phyloP scores from a whole-genome alignment of 1,284 basidiomycete species.

The Pterulicium gracile region DNA sequence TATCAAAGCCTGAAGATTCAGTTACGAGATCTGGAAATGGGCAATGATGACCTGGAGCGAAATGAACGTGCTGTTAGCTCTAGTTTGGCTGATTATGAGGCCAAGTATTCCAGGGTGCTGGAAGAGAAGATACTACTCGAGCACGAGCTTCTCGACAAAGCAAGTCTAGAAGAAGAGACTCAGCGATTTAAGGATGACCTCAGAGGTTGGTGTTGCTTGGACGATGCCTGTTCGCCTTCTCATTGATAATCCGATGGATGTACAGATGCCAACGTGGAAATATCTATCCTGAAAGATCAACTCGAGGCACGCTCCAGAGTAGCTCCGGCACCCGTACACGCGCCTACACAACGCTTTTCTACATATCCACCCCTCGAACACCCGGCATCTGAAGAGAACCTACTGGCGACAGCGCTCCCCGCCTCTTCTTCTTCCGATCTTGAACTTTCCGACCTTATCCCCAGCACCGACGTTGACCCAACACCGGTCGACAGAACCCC shows the following conservation, averaged over 20 bases:
- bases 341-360: neutral
- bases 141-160: constrained; percentile 91
- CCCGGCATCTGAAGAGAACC: constrained; percentile 17
- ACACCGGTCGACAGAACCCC: neutral
- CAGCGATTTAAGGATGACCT: constrained; percentile 92
- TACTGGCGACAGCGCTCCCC: neutral
- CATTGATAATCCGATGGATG: constrained; percentile 12
- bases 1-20: constrained; percentile 73
- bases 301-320: constrained; percentile 24
- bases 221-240: constrained; percentile 11
- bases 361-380: neutral
- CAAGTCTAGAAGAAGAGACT: constrained; percentile 81
- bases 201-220: constrained; percentile 49
- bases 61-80: constrained; percentile 88
- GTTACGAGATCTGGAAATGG: constrained; percentile 86
- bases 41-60: constrained; percentile 90
- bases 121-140: constrained; percentile 97
- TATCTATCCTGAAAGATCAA: constrained; percentile 75
- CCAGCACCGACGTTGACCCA: neutral
- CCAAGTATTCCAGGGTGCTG: constrained; percentile 81
- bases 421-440: constrained; percentile 1
- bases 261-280: constrained; percentile 77
- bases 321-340: constrained; percentile 11
- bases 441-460: neutral
- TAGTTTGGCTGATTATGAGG: constrained; percentile 85